A percentile compares a stretch with the other conserved stretches of the same genome.
These are phyloP conservation scores for Chlorella sp. DNA, from an alignment of 139 green algal species.

Conservation along the genomic window DNA sequence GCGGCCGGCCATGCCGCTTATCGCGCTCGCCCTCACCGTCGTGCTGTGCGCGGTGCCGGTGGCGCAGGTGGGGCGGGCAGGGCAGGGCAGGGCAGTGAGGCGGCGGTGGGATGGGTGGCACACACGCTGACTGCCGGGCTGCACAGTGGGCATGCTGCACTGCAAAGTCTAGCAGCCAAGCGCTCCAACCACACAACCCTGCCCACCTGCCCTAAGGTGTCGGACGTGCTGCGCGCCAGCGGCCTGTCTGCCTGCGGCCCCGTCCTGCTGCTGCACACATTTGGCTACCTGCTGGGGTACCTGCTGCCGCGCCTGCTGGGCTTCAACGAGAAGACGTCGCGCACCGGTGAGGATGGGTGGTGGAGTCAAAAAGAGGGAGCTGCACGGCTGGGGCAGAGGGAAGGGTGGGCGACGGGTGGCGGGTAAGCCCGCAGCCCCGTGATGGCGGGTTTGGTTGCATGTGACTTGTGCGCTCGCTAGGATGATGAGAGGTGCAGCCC, in stretches of 20 bases:
- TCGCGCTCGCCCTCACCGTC: slow-evolving; percentile 74
- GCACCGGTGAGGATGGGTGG: slow-evolving; percentile 45
- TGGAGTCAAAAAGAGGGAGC: background rate
- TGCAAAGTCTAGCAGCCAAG: no score
- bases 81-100: no score
- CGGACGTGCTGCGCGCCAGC: slow-evolving; percentile 24
- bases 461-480: no score
- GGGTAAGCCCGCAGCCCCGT: background rate
- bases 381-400: background rate
- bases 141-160: no score
- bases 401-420: background rate
- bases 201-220: background rate
- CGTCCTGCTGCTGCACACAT: slow-evolving; percentile 66
- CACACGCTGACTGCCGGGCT: no score
- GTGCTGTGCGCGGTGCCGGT: slow-evolving; percentile 71
- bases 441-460: no score
- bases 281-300: slow-evolving; percentile 76
- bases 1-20: slow-evolving; percentile 61
- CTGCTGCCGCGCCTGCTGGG: slow-evolving; percentile 57
- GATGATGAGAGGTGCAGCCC: no score
- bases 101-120: no score
- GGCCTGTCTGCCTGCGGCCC: slow-evolving; percentile 51
- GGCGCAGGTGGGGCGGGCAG: slow-evolving; percentile 13
- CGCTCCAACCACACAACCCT: background rate
- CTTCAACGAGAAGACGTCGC: slow-evolving; percentile 63